Base-by-base conservation (phyloP, 31 red algal genomes). In the Odonthalia washingtoniensis region DNA sequence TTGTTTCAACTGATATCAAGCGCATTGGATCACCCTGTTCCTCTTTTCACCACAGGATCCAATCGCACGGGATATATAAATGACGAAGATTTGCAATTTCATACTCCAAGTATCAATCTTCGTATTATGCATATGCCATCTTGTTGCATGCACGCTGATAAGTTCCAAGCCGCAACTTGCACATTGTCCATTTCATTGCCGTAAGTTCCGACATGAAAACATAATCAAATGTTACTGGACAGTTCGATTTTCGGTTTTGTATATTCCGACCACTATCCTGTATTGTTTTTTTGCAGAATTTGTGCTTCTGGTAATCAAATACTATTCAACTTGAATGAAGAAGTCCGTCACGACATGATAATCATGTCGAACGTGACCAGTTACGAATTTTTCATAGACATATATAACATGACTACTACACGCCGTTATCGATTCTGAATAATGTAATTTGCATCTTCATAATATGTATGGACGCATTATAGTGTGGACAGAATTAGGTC, bases 401-500 rank as follows among this genome's bases (percentile, higher is more conserved):
- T 99, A 94, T 5, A 99, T 73, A n/a, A 97, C 95, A 70, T 95
- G 90, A 34, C 94, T 60, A 44, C 93, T 61, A 33, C 98, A 89
- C 34, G 98, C 95, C 9, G 92, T 74, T 63, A 99, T 95, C 5
- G 95, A 93, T 87, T 99, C 98, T 95, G 95, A 99, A 70, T 99
- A 97, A 85, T 99, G 95, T 87, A 97, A 99, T 74, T 99, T 99
- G 65, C 98, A 94, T 67, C 98, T 86, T 6, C 98, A 94, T 40
- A 99, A 99, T n/a, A 99, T 95, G 53, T 97, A 99, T 70, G 93
- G 94, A 0, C 95, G 98, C 92, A 99, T 99, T 1, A 97, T 84
- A 0, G 95, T 90, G 75, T 97, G 90, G 74, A 97, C 93, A 31
- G 93, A 75, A 52, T 91, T 84, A 1, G 95, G 95, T 73, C 95